A percentile compares a stretch with the other conserved stretches of the same genome.
Evolutionary conservation across 345 rosid genomes (phyloP).

Genomic region (Heritiera littoralis): DNA sequence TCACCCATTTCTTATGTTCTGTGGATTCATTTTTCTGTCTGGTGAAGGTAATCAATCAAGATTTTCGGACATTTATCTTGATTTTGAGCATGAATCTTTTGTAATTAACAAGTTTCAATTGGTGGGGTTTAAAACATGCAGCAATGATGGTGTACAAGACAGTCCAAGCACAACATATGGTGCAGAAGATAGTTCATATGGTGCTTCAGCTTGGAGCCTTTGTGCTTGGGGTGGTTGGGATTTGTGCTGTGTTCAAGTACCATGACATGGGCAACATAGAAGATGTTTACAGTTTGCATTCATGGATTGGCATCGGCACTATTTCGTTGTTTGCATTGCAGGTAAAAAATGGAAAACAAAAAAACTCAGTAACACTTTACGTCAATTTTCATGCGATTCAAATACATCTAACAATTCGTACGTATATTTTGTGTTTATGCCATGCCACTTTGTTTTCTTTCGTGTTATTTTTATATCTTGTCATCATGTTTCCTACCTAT

Average conservation of each 20-base stretch:
- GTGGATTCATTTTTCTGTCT: slow-evolving; percentile 66
- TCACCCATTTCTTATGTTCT: slow-evolving; percentile 88
- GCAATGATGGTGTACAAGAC: slow-evolving; percentile 89
- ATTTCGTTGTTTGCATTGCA: slow-evolving; percentile 62
- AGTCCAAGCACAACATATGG: slow-evolving; percentile 22
- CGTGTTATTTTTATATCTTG: no score
- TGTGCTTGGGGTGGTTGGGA: slow-evolving; percentile 62
- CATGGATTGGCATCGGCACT: slow-evolving; percentile 81
- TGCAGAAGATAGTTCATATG: slow-evolving; percentile 56
- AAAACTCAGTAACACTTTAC: background rate
- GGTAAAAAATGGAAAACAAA: slow-evolving; percentile 32
- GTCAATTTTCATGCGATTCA: no score
- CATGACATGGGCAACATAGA: slow-evolving; percentile 50
- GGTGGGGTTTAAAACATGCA: slow-evolving; percentile 25
- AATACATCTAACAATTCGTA: no score
- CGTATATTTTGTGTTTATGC: no score
- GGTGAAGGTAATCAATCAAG: slow-evolving; percentile 53
- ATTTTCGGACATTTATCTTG: background rate
- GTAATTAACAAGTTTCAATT: background rate
- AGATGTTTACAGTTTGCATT: slow-evolving; percentile 71
- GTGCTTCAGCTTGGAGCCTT: slow-evolving; percentile 57
- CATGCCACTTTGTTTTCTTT: no score
- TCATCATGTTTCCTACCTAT: no score
- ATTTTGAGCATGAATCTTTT: background rate
- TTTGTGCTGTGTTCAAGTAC: slow-evolving; percentile 76